Percentiles rank a stretch among this genome's conserved stretches.
These are phyloP conservation scores for Phyllosticta citrichinensis DNA, from an alignment of 2,329 filamentous ascomycete species.

Conservation along the genomic window DNA sequence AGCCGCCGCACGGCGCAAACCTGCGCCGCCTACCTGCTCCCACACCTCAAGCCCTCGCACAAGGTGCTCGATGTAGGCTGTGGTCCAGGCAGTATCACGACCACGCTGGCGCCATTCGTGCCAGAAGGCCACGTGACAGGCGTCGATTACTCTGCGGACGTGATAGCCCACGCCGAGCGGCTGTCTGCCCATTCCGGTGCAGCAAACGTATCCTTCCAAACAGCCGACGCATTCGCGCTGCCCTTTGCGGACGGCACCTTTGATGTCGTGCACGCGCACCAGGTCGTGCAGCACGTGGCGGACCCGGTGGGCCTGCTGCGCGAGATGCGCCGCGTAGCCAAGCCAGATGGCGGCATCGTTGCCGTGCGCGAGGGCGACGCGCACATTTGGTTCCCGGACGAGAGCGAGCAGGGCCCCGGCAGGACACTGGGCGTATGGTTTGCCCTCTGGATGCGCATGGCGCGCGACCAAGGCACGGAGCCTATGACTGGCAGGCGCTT, in stretches of 20 bases:
- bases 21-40: slow-evolving; percentile 30
- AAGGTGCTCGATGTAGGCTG: slow-evolving; percentile 39
- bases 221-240: slow-evolving; percentile 34
- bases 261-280: slow-evolving; percentile 51
- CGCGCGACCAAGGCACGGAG: slow-evolving; percentile 18
- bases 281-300: slow-evolving; percentile 47
- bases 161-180: slow-evolving; percentile 31
- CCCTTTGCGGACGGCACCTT: slow-evolving; percentile 39
- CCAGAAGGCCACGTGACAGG: slow-evolving; percentile 36
- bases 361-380: slow-evolving; percentile 33
- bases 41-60: slow-evolving; percentile 22
- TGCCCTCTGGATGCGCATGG: slow-evolving; percentile 24
- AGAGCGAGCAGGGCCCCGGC: slow-evolving; percentile 9
- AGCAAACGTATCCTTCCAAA: slow-evolving; percentile 30
- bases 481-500: slow-evolving; percentile 18
- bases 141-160: slow-evolving; percentile 35
- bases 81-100: slow-evolving; percentile 40
- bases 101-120: slow-evolving; percentile 33
- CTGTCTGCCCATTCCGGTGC: slow-evolving; percentile 27
- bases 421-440: slow-evolving; percentile 25
- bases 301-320: slow-evolving; percentile 40
- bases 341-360: slow-evolving; percentile 41
- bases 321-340: slow-evolving; percentile 46
- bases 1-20: slow-evolving; percentile 36
- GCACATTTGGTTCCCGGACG: slow-evolving; percentile 29